phyloP scores from a whole-genome alignment of 306 rosid genomes.

The Pachyrhizus erosus region DNA sequence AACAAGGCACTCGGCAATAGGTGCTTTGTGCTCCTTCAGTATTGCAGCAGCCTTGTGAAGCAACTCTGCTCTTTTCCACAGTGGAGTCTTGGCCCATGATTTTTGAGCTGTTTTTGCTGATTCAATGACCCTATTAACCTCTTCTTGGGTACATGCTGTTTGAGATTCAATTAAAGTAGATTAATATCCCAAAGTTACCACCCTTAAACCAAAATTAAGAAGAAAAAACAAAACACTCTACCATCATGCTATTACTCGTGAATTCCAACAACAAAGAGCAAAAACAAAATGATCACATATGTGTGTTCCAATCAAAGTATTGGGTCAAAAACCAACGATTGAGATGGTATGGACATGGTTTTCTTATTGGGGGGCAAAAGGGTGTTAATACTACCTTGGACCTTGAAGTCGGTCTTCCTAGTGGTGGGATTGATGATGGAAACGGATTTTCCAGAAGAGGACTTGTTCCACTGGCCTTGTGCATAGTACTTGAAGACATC shows the following conservation, averaged over 20 bases:
- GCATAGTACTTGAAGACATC: slow-evolving; percentile 76
- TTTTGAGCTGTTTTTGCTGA: slow-evolving; percentile 79
- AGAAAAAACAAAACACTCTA: neutral
- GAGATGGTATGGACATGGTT: neutral
- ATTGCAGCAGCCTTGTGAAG: slow-evolving; percentile 93
- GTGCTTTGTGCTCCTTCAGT: slow-evolving; percentile 75
- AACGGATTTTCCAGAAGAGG: slow-evolving; percentile 75
- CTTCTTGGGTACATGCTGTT: slow-evolving; percentile 83
- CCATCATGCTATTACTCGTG: neutral
- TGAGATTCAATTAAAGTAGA: neutral
- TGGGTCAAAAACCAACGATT: neutral
- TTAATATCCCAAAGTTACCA: neutral
- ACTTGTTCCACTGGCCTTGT: slow-evolving; percentile 76
- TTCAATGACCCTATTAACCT: slow-evolving; percentile 72
- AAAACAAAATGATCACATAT: neutral
- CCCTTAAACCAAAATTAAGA: neutral
- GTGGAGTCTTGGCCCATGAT: slow-evolving; percentile 87
- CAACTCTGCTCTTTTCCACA: slow-evolving; percentile 89
- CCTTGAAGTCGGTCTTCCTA: slow-evolving; percentile 76
- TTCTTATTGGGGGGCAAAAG: neutral
- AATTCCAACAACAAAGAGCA: slow-evolving; percentile 7
- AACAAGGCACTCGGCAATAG: slow-evolving; percentile 88
- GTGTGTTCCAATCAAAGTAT: neutral
- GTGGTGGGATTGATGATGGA: slow-evolving; percentile 88
- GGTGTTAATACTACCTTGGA: slow-evolving; percentile 67